Evolutionary conservation across 1,284 basidiomycete species (phyloP).

Genomic region (Tylopilus microsporus): DNA sequence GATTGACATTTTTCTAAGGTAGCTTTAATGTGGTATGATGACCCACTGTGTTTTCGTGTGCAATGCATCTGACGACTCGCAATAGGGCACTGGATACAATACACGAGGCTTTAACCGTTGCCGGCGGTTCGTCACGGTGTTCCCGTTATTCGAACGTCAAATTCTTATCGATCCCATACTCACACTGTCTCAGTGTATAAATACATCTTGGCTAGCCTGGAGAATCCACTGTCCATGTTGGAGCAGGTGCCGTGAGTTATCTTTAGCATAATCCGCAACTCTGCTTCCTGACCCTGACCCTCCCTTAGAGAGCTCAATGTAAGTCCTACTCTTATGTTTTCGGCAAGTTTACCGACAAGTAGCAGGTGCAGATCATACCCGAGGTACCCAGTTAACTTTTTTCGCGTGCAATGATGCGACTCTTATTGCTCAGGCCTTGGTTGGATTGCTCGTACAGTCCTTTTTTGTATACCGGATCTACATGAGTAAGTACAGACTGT

Average conservation of each 20-base stretch:
- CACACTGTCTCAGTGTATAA: neutral
- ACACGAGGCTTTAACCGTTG: neutral
- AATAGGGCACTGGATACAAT: neutral
- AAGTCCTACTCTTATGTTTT: neutral
- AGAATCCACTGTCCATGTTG: neutral
- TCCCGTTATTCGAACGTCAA: neutral
- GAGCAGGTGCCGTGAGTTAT: too few relatives aligned
- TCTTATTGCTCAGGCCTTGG: neutral
- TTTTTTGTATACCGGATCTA: neutral
- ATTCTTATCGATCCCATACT: neutral
- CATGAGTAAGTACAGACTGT: neutral
- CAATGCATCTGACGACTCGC: neutral
- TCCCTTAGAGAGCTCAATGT: neutral
- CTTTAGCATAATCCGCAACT: too few relatives aligned
- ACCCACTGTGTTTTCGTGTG: too few relatives aligned
- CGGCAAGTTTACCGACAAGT: neutral
- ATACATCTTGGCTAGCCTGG: neutral
- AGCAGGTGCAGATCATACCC: neutral
- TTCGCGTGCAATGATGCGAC: neutral
- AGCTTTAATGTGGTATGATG: neutral
- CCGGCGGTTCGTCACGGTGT: neutral
- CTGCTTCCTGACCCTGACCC: too few relatives aligned
- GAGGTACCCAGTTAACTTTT: neutral
- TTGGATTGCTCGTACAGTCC: constrained; percentile 1
- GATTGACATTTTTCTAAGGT: neutral